Evolutionary conservation across 75 land plant species (phyloP), one percentile per base, ranked within the genome.

Genomic region (Cryptomeria japonica): DNA sequence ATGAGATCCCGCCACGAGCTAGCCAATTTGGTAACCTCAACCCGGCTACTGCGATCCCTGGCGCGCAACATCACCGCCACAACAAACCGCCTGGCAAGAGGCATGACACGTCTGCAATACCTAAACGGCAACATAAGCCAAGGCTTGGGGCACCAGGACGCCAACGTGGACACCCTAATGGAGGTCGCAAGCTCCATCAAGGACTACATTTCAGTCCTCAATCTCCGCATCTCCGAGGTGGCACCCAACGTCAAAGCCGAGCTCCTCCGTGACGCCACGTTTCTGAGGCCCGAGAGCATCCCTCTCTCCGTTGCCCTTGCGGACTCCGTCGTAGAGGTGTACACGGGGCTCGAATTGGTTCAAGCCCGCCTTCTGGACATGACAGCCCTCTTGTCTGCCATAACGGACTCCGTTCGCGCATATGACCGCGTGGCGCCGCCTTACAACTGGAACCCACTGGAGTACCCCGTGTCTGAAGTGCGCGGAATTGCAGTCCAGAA

Each of bases 91-190:
- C 46, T 91, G 5, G 76, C 90, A 0, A 41, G 73, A 16, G 47
- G 73, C 36, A 51, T 91, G 83, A 64, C 18, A 13, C 44, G 38
- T 18, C 22, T 91, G 3, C 91, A 90, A 73, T 42, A 14, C 12
- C 0, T 86, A 3, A 85, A 91, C 85, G 89, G 86, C 38, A 36
- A 90, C 39, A 51, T 91, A 77, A 91, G 91, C 87, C 87, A 86
- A 38, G 88, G 61, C 28, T 80, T 80, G 36, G 89, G 89, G 1
- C 56, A 56, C 51, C 38, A 72, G 5, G 64, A 73, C 14, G 76
- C 8, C 8, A 90, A 84, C 39, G 77, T 85, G 12, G 89, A 85
- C 36, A 31, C 76, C 28, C 22, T 55, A 53, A 42, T 49, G 36
- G 70, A 51, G 28, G 28, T 38, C 5, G 28, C 84, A 3, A 42